These are phyloP conservation scores for Boletus semigastroideus DNA, from an alignment of 1,284 basidiomycete species.

Conservation along the genomic window DNA sequence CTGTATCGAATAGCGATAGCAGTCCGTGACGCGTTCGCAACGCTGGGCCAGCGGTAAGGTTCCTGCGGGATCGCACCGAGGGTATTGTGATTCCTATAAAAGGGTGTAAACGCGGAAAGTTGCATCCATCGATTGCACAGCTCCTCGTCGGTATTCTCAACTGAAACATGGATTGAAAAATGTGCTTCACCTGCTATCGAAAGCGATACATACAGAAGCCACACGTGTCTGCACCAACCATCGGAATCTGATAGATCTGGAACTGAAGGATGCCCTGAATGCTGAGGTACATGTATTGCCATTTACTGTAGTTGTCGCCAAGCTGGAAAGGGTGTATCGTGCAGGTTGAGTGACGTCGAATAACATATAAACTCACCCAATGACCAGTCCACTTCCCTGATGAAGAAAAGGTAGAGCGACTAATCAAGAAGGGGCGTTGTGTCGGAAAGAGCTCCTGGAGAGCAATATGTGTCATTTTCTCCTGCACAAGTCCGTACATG, in stretches of 20 bases:
- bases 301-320: slow-evolving; percentile 69
- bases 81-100: slow-evolving; percentile 67
- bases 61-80: slow-evolving; percentile 61
- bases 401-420: slow-evolving; percentile 51
- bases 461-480: slow-evolving; percentile 35
- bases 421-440: slow-evolving; percentile 42
- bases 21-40: slow-evolving; percentile 62
- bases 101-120: slow-evolving; percentile 67
- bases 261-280: slow-evolving; percentile 74
- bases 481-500: slow-evolving; percentile 41
- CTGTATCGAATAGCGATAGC: slow-evolving; percentile 65
- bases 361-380: slow-evolving; percentile 37
- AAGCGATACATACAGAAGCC: slow-evolving; percentile 48
- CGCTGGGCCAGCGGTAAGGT: slow-evolving; percentile 72
- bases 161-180: not conserved
- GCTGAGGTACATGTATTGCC: slow-evolving; percentile 58
- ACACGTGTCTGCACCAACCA: slow-evolving; percentile 73
- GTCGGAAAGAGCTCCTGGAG: slow-evolving; percentile 30
- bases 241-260: slow-evolving; percentile 70
- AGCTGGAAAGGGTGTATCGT: slow-evolving; percentile 38
- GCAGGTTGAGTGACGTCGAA: slow-evolving; percentile 24
- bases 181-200: not conserved
- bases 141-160: slow-evolving; percentile 68
- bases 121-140: slow-evolving; percentile 81
- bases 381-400: slow-evolving; percentile 61